These are phyloP conservation scores for Cutaneotrichosporon sp. DNA, from an alignment of 1,284 basidiomycete species.

Conservation along the genomic window DNA sequence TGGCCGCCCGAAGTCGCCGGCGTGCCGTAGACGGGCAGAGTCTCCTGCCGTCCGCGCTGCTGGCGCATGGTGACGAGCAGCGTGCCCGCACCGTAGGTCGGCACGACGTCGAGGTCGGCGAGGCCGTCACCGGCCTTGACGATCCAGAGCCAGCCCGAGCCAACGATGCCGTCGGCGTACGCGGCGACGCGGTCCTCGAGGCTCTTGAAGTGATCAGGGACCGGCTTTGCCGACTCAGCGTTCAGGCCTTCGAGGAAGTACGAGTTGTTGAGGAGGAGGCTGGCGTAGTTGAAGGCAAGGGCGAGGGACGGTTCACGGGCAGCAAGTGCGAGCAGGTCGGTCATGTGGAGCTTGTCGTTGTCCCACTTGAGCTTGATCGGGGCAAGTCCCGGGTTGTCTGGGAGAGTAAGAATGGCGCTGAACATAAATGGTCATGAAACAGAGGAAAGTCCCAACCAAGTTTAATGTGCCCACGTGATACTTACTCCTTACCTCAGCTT, in stretches of 20 bases:
- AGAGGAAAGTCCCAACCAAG: too few relatives aligned
- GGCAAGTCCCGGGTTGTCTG: conserved; percentile 39
- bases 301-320: conserved; percentile 60
- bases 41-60: conserved; percentile 41
- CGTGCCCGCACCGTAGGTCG: conserved; percentile 83
- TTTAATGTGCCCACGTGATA: too few relatives aligned
- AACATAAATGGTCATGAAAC: not conserved
- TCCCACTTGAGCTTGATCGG: conserved; percentile 44
- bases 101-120: conserved; percentile 38
- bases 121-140: conserved; percentile 32
- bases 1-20: conserved; percentile 14
- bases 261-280: conserved; percentile 87
- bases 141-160: conserved; percentile 66
- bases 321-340: conserved; percentile 61
- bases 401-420: too few relatives aligned
- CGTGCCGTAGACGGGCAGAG: conserved; percentile 27
- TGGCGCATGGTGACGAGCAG: conserved; percentile 60
- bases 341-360: conserved; percentile 38
- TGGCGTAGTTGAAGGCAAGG: conserved; percentile 85
- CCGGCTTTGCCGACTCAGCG: conserved; percentile 23
- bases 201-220: conserved; percentile 25
- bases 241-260: conserved; percentile 73
- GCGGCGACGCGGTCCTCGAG: conserved; percentile 41
- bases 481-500: conserved; percentile 45
- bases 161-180: conserved; percentile 46